Base-by-base conservation (phyloP, 2,329 filamentous ascomycete species). In the Pseudopyrenochaeta lycopersici region DNA sequence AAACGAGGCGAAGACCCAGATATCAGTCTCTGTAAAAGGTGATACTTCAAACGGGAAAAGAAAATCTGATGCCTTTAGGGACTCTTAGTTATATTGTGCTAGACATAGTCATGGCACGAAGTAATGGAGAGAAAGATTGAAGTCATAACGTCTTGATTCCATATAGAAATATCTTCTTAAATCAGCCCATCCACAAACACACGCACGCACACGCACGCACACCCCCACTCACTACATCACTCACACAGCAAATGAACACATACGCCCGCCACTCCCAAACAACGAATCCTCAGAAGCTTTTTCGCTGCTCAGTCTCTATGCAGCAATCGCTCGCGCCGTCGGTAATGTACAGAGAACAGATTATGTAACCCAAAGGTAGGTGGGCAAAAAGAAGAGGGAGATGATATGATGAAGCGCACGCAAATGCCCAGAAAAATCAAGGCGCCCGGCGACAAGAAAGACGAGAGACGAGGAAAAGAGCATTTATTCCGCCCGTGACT, bases 91-190 rank as follows among this genome's bases (percentile, higher is more conserved):
- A n/a, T 17, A 15, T 7, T 9, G 4, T 17, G 17, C 17, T n/a
- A 36, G 12, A 36, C 33, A 17, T n/a, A 36, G 7, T 15, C 12
- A 7, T 36, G 12, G 17, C 14, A n/a, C 9, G 14, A 27, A 1
- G 17, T 9, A 7, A 15, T 38, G n/a, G 10, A 32, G n/a, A 42
- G 15, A 33, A 17, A 18, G 35, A 14, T 44, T 42, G 54, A 68
- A 67, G 64, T 70, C 67, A 69, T 70, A 67, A 69, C 66, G 51
- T 70, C 64, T 70, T 69, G 45, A 70, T 69, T 69, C 58, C 66
- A 51, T 68, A 62, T 61, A 60, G 54, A 59, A 50, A 41, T 20
- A 31, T 43, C 45, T 31, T 31, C 33, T 29, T 29, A 14, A 46
- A 27, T 27, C 4, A 27, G 23, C 23, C 31, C 30, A 27, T 36